Conservation (phyloP, 331 rosid species). For the Malus hybrid region DNA sequence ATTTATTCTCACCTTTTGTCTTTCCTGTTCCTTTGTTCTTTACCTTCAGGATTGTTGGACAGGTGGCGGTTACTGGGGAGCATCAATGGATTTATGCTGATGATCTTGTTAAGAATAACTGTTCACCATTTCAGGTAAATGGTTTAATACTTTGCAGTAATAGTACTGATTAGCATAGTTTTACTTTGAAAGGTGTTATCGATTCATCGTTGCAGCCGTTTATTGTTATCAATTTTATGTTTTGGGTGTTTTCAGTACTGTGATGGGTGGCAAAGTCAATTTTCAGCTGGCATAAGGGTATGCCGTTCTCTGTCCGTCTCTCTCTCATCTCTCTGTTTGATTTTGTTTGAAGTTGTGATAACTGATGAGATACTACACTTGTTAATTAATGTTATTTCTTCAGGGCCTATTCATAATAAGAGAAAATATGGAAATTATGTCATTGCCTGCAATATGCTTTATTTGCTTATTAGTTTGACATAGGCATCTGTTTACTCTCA, state of each 20-base stretch:
- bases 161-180: constrained; percentile 4
- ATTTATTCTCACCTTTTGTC: not conserved
- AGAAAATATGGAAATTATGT: not conserved
- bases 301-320: not conserved
- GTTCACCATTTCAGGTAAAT: constrained; percentile 63
- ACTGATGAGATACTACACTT: not conserved
- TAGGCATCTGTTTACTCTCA: not conserved
- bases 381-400: not conserved
- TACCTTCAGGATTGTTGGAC: constrained; percentile 74
- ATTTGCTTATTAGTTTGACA: not conserved
- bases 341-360: not conserved
- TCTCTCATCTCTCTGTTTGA: not conserved
- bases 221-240: not conserved
- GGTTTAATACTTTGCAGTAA: constrained; percentile 12
- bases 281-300: constrained; percentile 84
- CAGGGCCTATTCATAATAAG: not conserved
- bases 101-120: constrained; percentile 37
- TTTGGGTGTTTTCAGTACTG: not conserved
- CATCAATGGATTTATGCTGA: constrained; percentile 86
- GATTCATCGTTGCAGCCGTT: not conserved
- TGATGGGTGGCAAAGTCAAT: constrained; percentile 21
- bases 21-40: not conserved
- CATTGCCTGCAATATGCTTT: not conserved
- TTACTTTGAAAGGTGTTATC: not conserved
- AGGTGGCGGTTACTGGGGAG: constrained; percentile 84